Base-by-base conservation (phyloP, 495 filamentous ascomycete genomes). In the Trichoderma asperelloides region DNA sequence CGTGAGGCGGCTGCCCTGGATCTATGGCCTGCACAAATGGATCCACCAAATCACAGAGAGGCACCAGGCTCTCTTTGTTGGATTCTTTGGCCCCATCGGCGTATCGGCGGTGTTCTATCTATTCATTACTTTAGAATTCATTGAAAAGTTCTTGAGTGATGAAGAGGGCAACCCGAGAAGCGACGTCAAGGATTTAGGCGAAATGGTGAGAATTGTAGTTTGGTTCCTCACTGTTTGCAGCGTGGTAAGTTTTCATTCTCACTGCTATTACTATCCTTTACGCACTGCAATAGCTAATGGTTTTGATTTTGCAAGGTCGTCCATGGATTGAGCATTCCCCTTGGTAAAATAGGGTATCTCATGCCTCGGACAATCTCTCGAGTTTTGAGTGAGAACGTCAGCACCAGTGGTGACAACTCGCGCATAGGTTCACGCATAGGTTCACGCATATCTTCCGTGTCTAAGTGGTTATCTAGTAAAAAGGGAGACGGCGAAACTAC, bases 41-140 rank as follows among this genome's bases (percentile, higher is more conserved):
- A 93, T 96, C 63, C 87, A 86, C 62, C 92, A 96, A 74, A 91
- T 96, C 63, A 87, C 93, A 68, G 84, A 89, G 49, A 70, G 85
- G 9, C 79, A 80, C 12, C 91, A 96, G 68, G 91, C 92, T 3
- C 78, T 88, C 1, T 96, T 96, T 69, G 90, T 93, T 39, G 94
- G 93, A 6, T 96, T 96, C 80, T 97, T 97, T 70, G 94, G 93
- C 0, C 94, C 93, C 13, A 94, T 98, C 68, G 93, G 94, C n/a
- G 91, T 97, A 7, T 91, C 89, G 57, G 92, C 93, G 4, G 83
- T 97, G 55, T 97, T 96, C 76, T 97, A 97, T 73, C 82, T 96
- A 25, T 93, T 91, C 69, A 79, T 96, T 70, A 87, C 84, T 41
- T 78, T 89, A 1, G 89, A 94, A 49, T 96, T 91, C 69, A 69